Evolutionary conservation across 148 eudicot species (phyloP), one percentile per base, ranked within the genome.

Genomic region (Silene conica): DNA sequence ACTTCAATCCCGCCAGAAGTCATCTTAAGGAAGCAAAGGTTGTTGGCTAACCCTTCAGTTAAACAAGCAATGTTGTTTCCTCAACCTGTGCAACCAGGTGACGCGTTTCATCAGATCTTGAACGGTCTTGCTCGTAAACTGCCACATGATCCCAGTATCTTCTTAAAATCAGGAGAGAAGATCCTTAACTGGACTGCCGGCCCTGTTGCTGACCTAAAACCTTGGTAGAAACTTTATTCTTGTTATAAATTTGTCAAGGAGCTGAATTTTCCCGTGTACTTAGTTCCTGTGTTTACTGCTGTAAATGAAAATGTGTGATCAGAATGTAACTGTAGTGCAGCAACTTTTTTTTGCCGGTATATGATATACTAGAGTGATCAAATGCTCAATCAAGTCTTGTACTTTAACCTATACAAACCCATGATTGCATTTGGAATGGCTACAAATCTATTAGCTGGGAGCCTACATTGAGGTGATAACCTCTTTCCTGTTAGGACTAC

Each of bases 11-110:
- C 96, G 5, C 83, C 86, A 9, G 96, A 90, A 76, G 97, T 87
- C 60, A 92, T 95, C 81, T 76, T 95, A 55, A 87, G 97, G 87
- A 95, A 95, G 79, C 97, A 95, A 76, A 92, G 97, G 75, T 80
- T 95, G 78, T 88, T 95, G 3, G 97, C 96, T 14, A 95, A 95
- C 77, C 98, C 98, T 74, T 94, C 97, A 1, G 91, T 95, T 88
- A 95, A 95, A 73, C 97, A 92, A 79, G 99, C 99, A 1, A 95
- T 95, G 99, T 76, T 95, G 71, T 95, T 95, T 60, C 99, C 99
- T 50, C 91, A 90, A 55, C 99, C 99, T 11, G 99, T 90, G 66
- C 99, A 95, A 80, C 74, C 96, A 0, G 89, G 99, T 54, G 99
- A 95, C 58, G 97, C 99, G 34, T 95, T 95, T 78, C 99, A 95